Base-by-base conservation (phyloP, 2,329 filamentous ascomycete genomes). In the Ophiostoma novo-ulmi region DNA sequence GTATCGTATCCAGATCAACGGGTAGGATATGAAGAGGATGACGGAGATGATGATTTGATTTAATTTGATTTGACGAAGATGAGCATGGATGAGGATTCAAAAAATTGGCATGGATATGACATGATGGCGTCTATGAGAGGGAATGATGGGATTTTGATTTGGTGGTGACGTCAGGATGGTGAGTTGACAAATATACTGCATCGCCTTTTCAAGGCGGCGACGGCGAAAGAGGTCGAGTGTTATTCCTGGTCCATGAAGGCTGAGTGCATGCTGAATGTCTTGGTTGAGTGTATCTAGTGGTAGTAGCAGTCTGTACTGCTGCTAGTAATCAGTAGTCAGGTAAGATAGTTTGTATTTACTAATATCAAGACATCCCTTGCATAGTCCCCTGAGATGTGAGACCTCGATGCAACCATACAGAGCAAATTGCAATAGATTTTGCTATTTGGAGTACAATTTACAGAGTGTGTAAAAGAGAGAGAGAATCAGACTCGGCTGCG, bases 381-480 rank as follows among this genome's bases (percentile, higher is more conserved):
- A 58, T 58, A 26, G 52, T 58, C 22, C 69, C 64, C 41, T 52
- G 48, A 44, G 31, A 70, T 67, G 63, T 64, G 63, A 70, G 69
- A 70, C 69, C 48, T 61, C 38, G 31, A 70, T 70, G 69, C 69
- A 67, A 63, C 69, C 36, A 67, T 41, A 61, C 36, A 48, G 64
- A 67, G 69, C 64, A 70, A 61, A 58, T 41, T 55, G 65, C 26
- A 63, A 22, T 26, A n/a, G 36, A 48, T 6, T 48, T 48, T 48
- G 44, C 14, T 7, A 7, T 7, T 14, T 20, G 8, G 44, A 48
- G 44, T 48, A 20, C 14, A 17, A 20, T 14, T 20, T 5, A 48
- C 14, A 48, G 41, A 20, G 17, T 22, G n/a, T 22, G 48, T 5
- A 17, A 48, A 17, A 48, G 48, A 22, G 48, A 55, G 44, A 48